phyloP scores from a whole-genome alignment of 2,329 filamentous ascomycete genomes.

The Penicillium glabrum region DNA sequence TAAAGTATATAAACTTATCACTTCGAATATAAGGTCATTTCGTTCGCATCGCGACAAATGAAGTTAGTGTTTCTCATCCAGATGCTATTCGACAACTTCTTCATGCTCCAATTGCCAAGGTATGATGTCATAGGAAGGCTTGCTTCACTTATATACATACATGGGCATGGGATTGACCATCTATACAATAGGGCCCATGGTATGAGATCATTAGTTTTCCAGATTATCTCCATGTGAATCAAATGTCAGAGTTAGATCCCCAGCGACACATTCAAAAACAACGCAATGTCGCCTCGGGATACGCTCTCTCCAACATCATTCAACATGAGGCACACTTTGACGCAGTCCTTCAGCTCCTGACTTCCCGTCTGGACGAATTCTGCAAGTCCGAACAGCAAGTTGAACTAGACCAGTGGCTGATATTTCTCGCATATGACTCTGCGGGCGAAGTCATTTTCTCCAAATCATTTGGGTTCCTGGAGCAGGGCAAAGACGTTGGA shows the following conservation, averaged over 20 bases:
- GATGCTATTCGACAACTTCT: conserved; percentile 42
- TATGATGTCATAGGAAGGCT: background rate
- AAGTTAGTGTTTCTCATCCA: conserved; percentile 47
- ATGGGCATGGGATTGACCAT: background rate
- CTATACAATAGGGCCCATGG: conserved; percentile 32
- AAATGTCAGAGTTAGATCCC: conserved; percentile 42
- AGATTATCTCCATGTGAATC: conserved; percentile 42
- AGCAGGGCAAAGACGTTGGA: conserved; percentile 34
- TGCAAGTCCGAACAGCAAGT: conserved; percentile 22
- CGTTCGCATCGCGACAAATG: conserved; percentile 45
- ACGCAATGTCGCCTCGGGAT: conserved; percentile 31
- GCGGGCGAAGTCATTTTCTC: conserved; percentile 38
- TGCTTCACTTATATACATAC: too few species aligned
- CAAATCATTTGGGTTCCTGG: conserved; percentile 36
- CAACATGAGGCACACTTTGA: conserved; percentile 30
- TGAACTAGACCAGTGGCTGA: conserved; percentile 44
- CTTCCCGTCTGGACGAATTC: conserved; percentile 27
- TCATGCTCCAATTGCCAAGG: conserved; percentile 25
- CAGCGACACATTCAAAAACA: conserved; percentile 35
- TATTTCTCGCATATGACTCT: conserved; percentile 39
- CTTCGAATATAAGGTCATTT: conserved; percentile 31
- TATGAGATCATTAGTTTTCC: conserved; percentile 40
- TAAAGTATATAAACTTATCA: background rate
- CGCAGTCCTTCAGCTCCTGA: conserved; percentile 28
- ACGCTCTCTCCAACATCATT: conserved; percentile 33